Percentiles rank a stretch among this genome's conserved stretches.
phyloP scores from a whole-genome alignment of 495 filamentous ascomycete genomes.

The Amphirosellinia nigrospora region DNA sequence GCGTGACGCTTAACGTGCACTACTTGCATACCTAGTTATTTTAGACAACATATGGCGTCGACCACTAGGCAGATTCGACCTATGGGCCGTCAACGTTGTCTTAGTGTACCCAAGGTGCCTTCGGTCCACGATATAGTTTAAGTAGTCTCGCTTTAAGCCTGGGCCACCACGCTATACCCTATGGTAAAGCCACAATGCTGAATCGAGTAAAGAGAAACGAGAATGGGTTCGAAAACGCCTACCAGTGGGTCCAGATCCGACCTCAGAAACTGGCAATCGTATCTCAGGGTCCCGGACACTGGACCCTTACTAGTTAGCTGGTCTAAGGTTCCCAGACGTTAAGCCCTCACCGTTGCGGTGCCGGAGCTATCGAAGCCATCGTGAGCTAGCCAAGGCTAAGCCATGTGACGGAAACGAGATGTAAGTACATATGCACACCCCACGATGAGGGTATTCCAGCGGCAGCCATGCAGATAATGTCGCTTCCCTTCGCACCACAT shows the following conservation, averaged over 20 bases:
- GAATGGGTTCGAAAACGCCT: conserved; percentile 39
- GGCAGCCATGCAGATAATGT: conserved; percentile 7
- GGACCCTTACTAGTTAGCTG: conserved; percentile 1
- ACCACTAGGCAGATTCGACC: conserved; percentile 15
- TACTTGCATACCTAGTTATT: conserved; percentile 1
- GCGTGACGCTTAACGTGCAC: conserved; percentile 5
- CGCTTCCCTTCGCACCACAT: conserved; percentile 2
- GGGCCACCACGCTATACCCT: conserved; percentile 27
- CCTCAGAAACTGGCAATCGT: conserved; percentile 6
- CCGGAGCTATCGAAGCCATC: conserved; percentile 29
- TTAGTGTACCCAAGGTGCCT: conserved; percentile 5
- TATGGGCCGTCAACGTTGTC: conserved; percentile 16
- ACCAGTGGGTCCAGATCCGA: conserved; percentile 36
- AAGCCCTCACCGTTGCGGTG: conserved; percentile 15
- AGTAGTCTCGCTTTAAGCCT: background rate
- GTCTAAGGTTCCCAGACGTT: conserved; percentile 14
- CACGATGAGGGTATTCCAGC: background rate
- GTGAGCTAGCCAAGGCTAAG: conserved; percentile 20
- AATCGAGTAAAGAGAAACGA: conserved; percentile 43
- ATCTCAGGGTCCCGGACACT: conserved; percentile 15
- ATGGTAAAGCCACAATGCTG: conserved; percentile 32
- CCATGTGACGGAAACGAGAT: conserved; percentile 16
- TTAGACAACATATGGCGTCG: conserved; percentile 11
- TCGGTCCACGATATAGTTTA: conserved; percentile 3
- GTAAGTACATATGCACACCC: conserved; percentile 12